Conservation (phyloP, 345 rosid genomes). For the Linum usitatissimum region DNA sequence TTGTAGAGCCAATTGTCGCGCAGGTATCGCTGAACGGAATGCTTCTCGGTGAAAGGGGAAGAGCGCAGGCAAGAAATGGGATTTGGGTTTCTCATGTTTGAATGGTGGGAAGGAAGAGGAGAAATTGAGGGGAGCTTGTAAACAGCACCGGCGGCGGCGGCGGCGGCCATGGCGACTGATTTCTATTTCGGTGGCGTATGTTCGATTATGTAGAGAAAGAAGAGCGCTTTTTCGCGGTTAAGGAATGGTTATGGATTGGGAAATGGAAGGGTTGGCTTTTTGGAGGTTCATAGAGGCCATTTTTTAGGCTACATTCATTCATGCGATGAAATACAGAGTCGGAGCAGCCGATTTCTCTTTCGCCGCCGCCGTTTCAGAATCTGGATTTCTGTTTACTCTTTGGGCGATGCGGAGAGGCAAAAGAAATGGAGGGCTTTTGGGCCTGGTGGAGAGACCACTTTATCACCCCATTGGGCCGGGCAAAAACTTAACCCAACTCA, state of each 20-base stretch:
- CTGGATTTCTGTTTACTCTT: neutral
- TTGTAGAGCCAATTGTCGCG: slow-evolving; percentile 22
- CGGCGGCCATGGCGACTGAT: neutral
- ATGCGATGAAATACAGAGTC: neutral
- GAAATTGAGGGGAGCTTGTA: slow-evolving; percentile 12
- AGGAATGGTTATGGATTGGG: too few species aligned
- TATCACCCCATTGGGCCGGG: too few species aligned
- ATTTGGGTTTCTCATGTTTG: slow-evolving; percentile 9
- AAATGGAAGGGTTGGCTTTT: neutral
- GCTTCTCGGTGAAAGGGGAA: slow-evolving; percentile 25
- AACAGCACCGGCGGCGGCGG: slow-evolving; percentile 9
- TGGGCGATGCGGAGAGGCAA: neutral
- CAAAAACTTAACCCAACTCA: too few species aligned
- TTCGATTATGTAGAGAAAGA: neutral
- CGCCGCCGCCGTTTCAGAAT: neutral
- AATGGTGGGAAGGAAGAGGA: slow-evolving; percentile 1
- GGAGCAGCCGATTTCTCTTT: neutral
- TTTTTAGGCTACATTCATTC: neutral
- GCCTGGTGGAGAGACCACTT: too few species aligned
- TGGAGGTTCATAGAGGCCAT: neutral
- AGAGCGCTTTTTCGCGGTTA: neutral
- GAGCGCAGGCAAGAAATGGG: slow-evolving; percentile 10
- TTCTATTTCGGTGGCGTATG: neutral
- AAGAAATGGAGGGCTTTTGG: too few species aligned
- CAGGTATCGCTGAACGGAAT: slow-evolving; percentile 19